Base-by-base conservation (phyloP, 2,329 filamentous ascomycete species). In the Exophiala dermatitidis region DNA sequence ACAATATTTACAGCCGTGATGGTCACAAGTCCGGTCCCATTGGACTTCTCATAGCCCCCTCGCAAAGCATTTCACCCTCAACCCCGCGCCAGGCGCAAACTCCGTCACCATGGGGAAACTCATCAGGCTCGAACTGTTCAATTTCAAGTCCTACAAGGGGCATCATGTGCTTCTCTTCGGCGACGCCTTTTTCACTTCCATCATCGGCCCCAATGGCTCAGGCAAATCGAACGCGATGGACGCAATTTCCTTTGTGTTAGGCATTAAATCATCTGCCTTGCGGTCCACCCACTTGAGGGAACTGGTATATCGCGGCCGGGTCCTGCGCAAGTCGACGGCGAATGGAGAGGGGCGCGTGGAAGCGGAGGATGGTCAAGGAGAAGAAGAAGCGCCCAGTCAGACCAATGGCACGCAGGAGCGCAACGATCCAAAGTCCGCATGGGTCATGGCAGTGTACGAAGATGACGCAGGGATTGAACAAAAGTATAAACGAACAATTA, bases 181-280 rank as follows among this genome's bases (percentile, higher is more conserved):
- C 66, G 91, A 98, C 74, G 94, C 90, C 1, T 97, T 96, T 73
- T 98, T 98, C 72, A 98, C 93, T 46, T 98, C 93, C 40, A 96
- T 98, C 67, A 97, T 98, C 67, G 93, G 94, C 4, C 93, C 93
- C 69, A 98, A 98, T 90, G 93, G 93, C 76, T 97, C 93, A 34
- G 93, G 93, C 61, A 98, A 98, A 72, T 98, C 93, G 19, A 98
- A 98, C 71, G 95, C 90, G 56, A 98, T 98, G 93, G 93, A 98
- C 70, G 93, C 93, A 63, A 98, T 98, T 64, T 98, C 93, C 62
- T 98, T 98, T 72, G 93, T 98, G 55, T 81, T 98, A 53, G 93
- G 93, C 61, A 97, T 98, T 70, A 96, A 97, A 70, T 98, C 93
- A 2, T 94, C 91, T n/a, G 91, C 97, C 69, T 78, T 98, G 50